Evolutionary conservation across 257 asterid genomes (phyloP).

Genomic region (Rubia yunnanensis): DNA sequence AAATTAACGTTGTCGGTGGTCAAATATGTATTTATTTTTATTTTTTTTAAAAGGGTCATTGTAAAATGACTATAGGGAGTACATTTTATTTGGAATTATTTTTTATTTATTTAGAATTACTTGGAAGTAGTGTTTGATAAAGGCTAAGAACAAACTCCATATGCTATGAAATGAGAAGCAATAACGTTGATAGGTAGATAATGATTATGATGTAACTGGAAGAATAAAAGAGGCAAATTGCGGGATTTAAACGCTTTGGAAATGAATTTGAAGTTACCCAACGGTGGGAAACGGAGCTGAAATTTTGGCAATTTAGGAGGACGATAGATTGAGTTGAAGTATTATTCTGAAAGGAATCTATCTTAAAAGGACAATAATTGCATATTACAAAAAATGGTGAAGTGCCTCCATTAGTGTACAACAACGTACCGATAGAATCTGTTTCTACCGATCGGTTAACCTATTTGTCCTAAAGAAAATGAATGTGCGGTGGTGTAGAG

Average conservation of each 20-base stretch:
- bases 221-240: background rate
- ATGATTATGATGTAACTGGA: background rate
- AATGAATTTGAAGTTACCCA: background rate
- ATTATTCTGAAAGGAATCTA: background rate
- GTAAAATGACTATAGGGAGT: too few relatives aligned
- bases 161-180: background rate
- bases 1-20: too few relatives aligned
- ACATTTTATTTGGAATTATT: too few relatives aligned
- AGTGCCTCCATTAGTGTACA: background rate
- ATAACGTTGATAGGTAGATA: background rate
- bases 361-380: background rate
- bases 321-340: background rate
- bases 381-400: background rate
- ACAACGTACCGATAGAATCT: background rate
- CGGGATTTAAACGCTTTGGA: background rate
- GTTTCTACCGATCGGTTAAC: background rate
- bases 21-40: too few relatives aligned
- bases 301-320: background rate
- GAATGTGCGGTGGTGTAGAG: background rate
- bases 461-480: background rate
- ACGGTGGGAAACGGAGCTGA: background rate
- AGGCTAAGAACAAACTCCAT: background rate
- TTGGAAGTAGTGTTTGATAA: too few relatives aligned
- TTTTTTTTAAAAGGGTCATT: too few relatives aligned
- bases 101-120: too few relatives aligned